These are phyloP conservation scores for Aspergillus fijiensis DNA, from an alignment of 2,329 filamentous ascomycete genomes.

Conservation along the genomic window DNA sequence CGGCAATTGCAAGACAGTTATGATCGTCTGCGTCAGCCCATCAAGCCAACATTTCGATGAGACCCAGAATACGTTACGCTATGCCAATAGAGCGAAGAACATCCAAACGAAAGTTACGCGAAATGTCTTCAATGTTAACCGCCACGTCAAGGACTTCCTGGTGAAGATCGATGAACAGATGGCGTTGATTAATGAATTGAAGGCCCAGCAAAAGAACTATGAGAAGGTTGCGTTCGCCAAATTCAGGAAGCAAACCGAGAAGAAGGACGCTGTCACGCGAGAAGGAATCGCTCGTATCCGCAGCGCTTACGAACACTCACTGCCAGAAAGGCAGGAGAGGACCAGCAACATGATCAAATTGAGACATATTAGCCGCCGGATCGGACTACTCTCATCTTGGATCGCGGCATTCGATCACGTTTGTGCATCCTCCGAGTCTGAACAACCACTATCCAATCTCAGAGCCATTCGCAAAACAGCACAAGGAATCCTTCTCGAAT, in stretches of 20 bases:
- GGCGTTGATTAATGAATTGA: constrained; percentile 92
- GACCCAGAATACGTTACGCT: constrained; percentile 95
- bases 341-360: constrained; percentile 77
- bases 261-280: constrained; percentile 70
- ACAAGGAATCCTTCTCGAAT: constrained; percentile 80
- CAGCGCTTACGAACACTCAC: constrained; percentile 77
- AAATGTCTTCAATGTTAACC: constrained; percentile 98
- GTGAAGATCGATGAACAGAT: constrained; percentile 99
- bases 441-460: constrained; percentile 65
- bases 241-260: constrained; percentile 86
- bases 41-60: constrained; percentile 97
- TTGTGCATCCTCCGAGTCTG: constrained; percentile 69
- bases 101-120: constrained; percentile 99
- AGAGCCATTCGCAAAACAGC: constrained; percentile 81
- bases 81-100: constrained; percentile 97
- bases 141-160: constrained; percentile 97
- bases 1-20: constrained; percentile 97
- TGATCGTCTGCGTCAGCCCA: constrained; percentile 98
- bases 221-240: constrained; percentile 81
- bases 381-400: constrained; percentile 85
- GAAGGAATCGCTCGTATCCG: constrained; percentile 81
- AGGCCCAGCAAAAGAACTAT: constrained; percentile 86
- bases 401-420: constrained; percentile 85
- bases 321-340: constrained; percentile 74
- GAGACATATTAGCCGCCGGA: constrained; percentile 78